Evolutionary conservation across 2,329 filamentous ascomycete species (phyloP), one percentile per base, ranked within the genome.

Genomic region (Macrophomina tecta): DNA sequence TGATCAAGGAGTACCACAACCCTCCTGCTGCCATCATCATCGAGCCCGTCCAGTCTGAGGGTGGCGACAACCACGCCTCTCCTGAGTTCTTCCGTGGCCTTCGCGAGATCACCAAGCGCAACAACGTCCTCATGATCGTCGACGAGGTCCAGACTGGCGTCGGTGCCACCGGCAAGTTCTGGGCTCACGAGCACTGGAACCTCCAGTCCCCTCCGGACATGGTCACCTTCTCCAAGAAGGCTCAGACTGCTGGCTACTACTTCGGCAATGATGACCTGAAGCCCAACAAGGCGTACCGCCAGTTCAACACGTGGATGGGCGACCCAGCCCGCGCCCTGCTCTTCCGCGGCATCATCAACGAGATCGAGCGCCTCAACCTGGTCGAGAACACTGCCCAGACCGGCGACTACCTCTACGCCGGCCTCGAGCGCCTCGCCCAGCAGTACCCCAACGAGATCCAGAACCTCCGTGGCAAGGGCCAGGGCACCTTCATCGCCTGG

Each of bases 271-370:
- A 88, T 9, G 89, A 87, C 49, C 85, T 97, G 72, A 86, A 91
- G 12, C 93, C 93, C 69, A 97, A 97, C 84, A 94, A 94, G 86
- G 91, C 94, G 5, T 97, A 97, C 85, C 90, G 93, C 69, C 93
- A 97, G 82, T 97, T 97, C 86, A 97, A 97, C 85, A 97, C 93
- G 58, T 97, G 93, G 93, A 96, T 97, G 90, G 93, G 93, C 74
- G 93, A 97, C 82, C 93, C 93, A 16, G 90, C 91, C 14, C 89
- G 92, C 68, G 92, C 91, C 16, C 83, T 97, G 68, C 85, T 97
- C 71, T 97, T 96, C 89, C 88, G 91, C 70, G 90, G 89, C 74
- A 97, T 97, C 81, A 87, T 94, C 76, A 81, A 91, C 67, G 93
- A 97, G 82, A 89, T 97, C 66, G 83, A 93, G 79, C 84, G 88